These are phyloP conservation scores for Mycena haematopus DNA, from an alignment of 768 basidiomycete genomes.

Conservation along the genomic window DNA sequence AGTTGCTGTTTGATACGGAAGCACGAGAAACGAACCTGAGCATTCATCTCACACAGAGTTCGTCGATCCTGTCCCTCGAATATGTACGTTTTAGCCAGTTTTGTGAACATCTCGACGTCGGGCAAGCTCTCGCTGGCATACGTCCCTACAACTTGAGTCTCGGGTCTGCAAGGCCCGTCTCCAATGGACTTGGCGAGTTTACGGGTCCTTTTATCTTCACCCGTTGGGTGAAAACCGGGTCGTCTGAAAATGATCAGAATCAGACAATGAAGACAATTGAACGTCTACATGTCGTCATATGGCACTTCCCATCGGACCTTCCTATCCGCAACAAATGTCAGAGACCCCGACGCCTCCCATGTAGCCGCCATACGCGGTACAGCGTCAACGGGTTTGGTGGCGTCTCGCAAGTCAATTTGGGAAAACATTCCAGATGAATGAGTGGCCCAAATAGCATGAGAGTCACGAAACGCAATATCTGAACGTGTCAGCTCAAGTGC, in stretches of 20 bases:
- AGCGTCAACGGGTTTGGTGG: conserved; percentile 68
- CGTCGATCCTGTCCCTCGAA: conserved; percentile 55
- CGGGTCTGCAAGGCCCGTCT: conserved; percentile 57
- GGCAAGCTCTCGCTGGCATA: conserved; percentile 44
- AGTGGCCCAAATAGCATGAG: conserved; percentile 75
- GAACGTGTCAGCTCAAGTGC: conserved; percentile 16
- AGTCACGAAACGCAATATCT: conserved; percentile 76
- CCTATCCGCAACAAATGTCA: conserved; percentile 72
- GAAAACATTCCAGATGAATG: conserved; percentile 80
- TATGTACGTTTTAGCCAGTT: conserved; percentile 69
- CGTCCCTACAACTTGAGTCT: conserved; percentile 64
- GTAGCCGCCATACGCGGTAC: conserved; percentile 67
- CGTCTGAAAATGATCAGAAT: conserved; percentile 37
- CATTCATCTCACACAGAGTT: conserved; percentile 64
- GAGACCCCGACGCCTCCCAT: conserved; percentile 70
- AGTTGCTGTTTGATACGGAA: background rate
- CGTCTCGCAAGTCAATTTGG: conserved; percentile 75
- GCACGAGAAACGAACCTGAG: conserved; percentile 49
- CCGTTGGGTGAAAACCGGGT: conserved; percentile 42
- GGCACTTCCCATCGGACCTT: conserved; percentile 66
- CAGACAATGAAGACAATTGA: background rate
- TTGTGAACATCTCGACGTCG: conserved; percentile 57
- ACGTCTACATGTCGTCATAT: conserved; percentile 78
- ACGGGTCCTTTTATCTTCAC: conserved; percentile 40
- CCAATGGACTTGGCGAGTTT: conserved; percentile 61